Evolutionary conservation across 345 rosid species (phyloP), one percentile per base, ranked within the genome.

Genomic region (Syzygium aqueum): DNA sequence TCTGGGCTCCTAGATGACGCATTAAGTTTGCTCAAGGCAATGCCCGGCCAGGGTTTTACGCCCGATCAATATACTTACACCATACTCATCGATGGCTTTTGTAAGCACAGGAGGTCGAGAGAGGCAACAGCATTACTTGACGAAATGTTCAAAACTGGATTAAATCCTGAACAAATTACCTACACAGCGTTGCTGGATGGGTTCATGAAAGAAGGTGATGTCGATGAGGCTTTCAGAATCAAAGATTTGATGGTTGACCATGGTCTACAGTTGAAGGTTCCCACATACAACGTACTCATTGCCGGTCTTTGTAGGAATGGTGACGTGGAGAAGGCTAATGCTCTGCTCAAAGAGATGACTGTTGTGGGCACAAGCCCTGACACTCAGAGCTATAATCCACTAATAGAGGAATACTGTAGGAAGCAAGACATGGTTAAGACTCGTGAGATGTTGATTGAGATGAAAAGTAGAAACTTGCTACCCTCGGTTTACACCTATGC

Each of bases 281-380:
- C 89, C 82, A 90, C 93, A 5, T 97, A 93, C 87, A 94, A 93
- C 89, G 88, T 84, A 25, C 94, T 93, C 86, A 65, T 96, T 16
- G 85, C 84, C 77, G 94, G 93, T 80, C 89, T 93, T 88, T 93
- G 94, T 84, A 94, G 91, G 91, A 90, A 88, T 88, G 95, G 97
- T 59, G 91, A 94, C 51, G 86, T 94, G 93, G 95, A 92, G 89
- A 95, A 91, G 92, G 98, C 97, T 30, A 86, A 83, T 85, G 90
- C 91, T 87, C 89, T 97, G 78, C 89, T 94, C 7, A 77, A 90
- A 86, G 98, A 96, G 94, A 97, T 95, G 98, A 90, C 87, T 19
- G 46, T 28, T 4, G 77, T 51, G 23, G 98, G 95, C 46, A 85
- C 89, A 57, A 84, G 85, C 86, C 99, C 99, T 85, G 94, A 94